A percentile compares a stretch with the other conserved stretches of the same genome.
Conservation (phyloP, 2,329 filamentous ascomycete genomes). For the Epichloe baconii region DNA sequence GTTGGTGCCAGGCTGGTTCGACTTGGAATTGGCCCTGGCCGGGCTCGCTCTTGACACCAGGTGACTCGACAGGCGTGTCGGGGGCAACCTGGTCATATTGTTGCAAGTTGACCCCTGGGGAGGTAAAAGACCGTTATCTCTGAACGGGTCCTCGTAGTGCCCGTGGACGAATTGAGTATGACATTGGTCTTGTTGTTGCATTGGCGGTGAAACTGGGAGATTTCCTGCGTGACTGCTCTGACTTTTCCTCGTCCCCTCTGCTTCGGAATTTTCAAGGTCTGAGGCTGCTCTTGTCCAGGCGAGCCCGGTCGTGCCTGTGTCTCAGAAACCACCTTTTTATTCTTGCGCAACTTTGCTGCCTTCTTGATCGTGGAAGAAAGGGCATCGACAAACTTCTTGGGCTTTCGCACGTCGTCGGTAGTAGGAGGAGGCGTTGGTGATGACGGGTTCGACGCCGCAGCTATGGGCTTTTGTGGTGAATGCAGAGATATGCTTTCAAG, state of each 20-base stretch:
- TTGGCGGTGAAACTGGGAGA: slow-evolving; percentile 13
- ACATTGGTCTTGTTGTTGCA: slow-evolving; percentile 15
- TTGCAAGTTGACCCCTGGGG: slow-evolving; percentile 13
- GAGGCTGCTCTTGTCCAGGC: slow-evolving; percentile 16
- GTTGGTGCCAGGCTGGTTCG: slow-evolving; percentile 9
- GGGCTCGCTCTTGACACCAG: slow-evolving; percentile 20
- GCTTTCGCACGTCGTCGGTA: slow-evolving; percentile 16
- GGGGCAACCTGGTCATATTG: slow-evolving; percentile 20
- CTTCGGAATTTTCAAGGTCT: slow-evolving; percentile 21
- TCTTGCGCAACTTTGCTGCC: slow-evolving; percentile 22
- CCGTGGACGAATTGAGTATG: slow-evolving; percentile 21
- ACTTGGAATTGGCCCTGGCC: slow-evolving; percentile 14
- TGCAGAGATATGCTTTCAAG: slow-evolving; percentile 35
- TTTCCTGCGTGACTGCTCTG: slow-evolving; percentile 9
- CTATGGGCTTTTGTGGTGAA: slow-evolving; percentile 18
- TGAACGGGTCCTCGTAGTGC: slow-evolving; percentile 26
- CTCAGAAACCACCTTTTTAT: slow-evolving; percentile 12
- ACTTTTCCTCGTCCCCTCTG: slow-evolving; percentile 16
- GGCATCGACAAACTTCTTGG: slow-evolving; percentile 28
- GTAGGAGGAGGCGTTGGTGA: slow-evolving; percentile 21
- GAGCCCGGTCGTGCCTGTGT: slow-evolving; percentile 14
- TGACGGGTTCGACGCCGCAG: slow-evolving; percentile 17
- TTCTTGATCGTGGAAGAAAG: slow-evolving; percentile 28
- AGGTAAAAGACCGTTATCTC: slow-evolving; percentile 14
- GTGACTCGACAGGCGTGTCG: slow-evolving; percentile 27